Percentiles rank a stretch among this genome's conserved stretches.
These are phyloP conservation scores for Cytospora leucostoma DNA, from an alignment of 2,329 filamentous ascomycete genomes.

Conservation along the genomic window DNA sequence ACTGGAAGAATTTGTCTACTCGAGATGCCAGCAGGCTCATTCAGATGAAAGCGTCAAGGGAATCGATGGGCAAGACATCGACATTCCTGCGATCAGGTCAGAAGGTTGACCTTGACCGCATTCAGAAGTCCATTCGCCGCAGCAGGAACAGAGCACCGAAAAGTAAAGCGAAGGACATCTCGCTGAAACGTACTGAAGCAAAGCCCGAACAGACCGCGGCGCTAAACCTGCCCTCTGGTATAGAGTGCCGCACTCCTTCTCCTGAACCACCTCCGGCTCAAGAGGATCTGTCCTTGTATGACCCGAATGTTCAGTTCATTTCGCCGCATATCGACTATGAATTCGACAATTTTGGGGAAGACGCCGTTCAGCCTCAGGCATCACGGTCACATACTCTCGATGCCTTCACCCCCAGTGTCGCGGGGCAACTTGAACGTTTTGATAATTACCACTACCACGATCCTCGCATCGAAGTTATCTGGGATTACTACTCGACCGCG, in stretches of 20 bases:
- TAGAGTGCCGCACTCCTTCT: conserved; percentile 24
- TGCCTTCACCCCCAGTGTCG: conserved; percentile 6
- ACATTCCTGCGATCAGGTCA: conserved; percentile 20
- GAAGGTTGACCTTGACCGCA: conserved; percentile 14
- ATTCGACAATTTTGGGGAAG: background rate
- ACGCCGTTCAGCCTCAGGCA: background rate
- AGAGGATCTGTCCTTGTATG: conserved; percentile 1
- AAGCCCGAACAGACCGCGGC: conserved; percentile 10
- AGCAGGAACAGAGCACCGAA: conserved; percentile 22
- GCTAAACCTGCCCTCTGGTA: conserved; percentile 16
- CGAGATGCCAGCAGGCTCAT: conserved; percentile 19
- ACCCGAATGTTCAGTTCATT: background rate
- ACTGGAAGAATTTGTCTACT: conserved; percentile 26
- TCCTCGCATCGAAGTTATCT: conserved; percentile 9
- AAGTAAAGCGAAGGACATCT: background rate
- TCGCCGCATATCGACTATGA: background rate
- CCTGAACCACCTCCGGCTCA: conserved; percentile 9
- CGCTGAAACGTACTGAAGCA: conserved; percentile 1
- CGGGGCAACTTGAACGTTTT: conserved; percentile 1
- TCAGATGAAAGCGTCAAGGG: conserved; percentile 14
- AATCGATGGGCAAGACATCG: conserved; percentile 22
- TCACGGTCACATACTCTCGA: background rate
- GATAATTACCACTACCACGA: conserved; percentile 5
- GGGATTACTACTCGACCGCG: conserved; percentile 11
- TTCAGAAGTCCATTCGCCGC: conserved; percentile 22